Evolutionary conservation across 345 rosid species (phyloP), one percentile per base, ranked within the genome.

Genomic region (Citrus glauca): DNA sequence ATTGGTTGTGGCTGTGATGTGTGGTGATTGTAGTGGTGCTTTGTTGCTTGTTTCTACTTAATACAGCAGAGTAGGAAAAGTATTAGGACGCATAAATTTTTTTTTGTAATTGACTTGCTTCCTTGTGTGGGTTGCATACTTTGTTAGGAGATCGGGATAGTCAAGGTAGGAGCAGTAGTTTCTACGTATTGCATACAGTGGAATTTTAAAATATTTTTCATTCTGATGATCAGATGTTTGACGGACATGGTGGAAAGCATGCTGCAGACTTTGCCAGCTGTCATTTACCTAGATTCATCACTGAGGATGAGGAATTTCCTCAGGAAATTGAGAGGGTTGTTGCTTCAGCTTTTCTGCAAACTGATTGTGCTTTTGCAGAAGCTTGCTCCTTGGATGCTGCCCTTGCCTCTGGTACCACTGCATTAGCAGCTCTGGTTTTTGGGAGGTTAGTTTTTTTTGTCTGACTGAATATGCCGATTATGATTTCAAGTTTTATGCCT

Each of bases 201-300:
- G 45, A 32, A 55, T 77, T 65, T 65, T 66, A 61, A 40, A 30
- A 65, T 63, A 35, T 10, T 6, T 55, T 67, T 32, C 40, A 28
- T 57, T 9, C 60, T 75, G 72, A 25, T 73, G 69, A 11, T 71
- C 77, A 91, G 92, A 87, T 91, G 9, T 91, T 94, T 82, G 98
- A 94, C 83, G 98, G 98, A 38, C 98, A 94, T 84, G 97, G 92
- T 32, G 98, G 98, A 75, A 93, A 90, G 82, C 95, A 93, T 84
- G 98, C 98, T 28, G 98, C 98, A 50, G 92, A 93, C 50, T 93
- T 91, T 81, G 92, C 94, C 55, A 65, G 91, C 89, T 16, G 33
- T 78, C 85, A 90, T 80, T 85, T 93, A 78, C 94, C 92, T 9
- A 93, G 88, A 83, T 89, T 86, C 83, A 93, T 94, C 73, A 80